Conservation (phyloP, 805 yeast genomes). For the Candida yuanshanica region DNA sequence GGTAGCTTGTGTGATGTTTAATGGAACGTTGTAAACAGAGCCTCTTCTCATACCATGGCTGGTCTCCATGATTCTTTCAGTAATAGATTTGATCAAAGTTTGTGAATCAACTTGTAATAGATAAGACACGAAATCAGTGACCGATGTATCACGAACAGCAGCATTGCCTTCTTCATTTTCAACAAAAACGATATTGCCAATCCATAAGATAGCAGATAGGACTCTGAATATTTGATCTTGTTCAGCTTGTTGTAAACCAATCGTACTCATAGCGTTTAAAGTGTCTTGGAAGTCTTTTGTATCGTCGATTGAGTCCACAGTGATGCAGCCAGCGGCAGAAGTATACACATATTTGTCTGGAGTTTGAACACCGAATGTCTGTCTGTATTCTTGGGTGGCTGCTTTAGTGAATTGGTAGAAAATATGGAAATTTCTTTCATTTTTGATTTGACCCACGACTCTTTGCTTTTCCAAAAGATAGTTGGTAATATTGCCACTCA, state of each 20-base stretch:
- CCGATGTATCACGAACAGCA: slow-evolving; percentile 73
- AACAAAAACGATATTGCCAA: slow-evolving; percentile 82
- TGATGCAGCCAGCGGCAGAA: slow-evolving; percentile 75
- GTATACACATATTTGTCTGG: slow-evolving; percentile 94
- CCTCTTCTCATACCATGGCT: slow-evolving; percentile 87
- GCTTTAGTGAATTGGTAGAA: slow-evolving; percentile 94
- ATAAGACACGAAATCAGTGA: slow-evolving; percentile 93
- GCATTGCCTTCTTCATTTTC: slow-evolving; percentile 90
- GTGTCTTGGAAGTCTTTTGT: slow-evolving; percentile 74
- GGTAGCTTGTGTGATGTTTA: slow-evolving; percentile 86
- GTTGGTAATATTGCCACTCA: slow-evolving; percentile 93
- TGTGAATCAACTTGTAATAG: slow-evolving; percentile 73
- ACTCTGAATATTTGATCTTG: slow-evolving; percentile 87
- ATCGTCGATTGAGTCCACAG: slow-evolving; percentile 87
- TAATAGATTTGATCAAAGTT: slow-evolving; percentile 58
- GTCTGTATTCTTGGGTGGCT: slow-evolving; percentile 80
- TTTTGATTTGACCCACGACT: slow-evolving; percentile 89
- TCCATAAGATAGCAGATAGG: slow-evolving; percentile 84
- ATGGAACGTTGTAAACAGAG: slow-evolving; percentile 89
- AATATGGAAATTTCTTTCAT: slow-evolving; percentile 95
- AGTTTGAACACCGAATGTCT: slow-evolving; percentile 79
- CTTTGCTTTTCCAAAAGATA: slow-evolving; percentile 91
- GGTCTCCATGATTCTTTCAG: slow-evolving; percentile 84
- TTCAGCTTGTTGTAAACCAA: slow-evolving; percentile 76
- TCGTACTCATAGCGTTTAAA: slow-evolving; percentile 75